These are phyloP conservation scores for Cicer cuneatum DNA, from an alignment of 306 rosid species.

Conservation along the genomic window DNA sequence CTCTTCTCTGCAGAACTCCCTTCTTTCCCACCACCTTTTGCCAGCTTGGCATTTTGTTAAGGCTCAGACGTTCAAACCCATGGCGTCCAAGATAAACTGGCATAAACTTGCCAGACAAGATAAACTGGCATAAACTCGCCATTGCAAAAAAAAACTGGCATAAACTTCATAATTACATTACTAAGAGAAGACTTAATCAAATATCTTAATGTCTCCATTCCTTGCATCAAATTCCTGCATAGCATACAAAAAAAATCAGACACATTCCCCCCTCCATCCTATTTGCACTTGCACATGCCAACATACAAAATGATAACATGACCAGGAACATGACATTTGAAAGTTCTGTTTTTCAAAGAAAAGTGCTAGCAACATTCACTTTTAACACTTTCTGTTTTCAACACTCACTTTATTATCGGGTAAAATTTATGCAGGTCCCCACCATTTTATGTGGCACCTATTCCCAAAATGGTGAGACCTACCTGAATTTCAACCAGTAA, in stretches of 20 bases:
- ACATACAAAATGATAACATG: slow-evolving; percentile 3
- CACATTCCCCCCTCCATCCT: not conserved
- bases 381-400: too few species aligned
- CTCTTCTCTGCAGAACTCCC: not conserved
- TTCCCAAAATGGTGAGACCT: too few species aligned
- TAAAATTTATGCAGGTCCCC: too few species aligned
- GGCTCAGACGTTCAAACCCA: not conserved
- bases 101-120: not conserved
- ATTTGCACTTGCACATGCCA: slow-evolving; percentile 9
- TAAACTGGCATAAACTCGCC: not conserved
- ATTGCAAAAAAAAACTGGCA: not conserved
- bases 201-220: not conserved
- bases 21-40: not conserved
- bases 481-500: too few species aligned
- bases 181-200: slow-evolving; percentile 12
- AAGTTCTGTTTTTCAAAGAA: not conserved
- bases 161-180: slow-evolving; percentile 17
- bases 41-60: not conserved
- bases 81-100: not conserved
- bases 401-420: too few species aligned
- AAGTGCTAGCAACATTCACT: too few species aligned
- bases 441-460: too few species aligned
- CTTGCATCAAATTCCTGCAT: slow-evolving; percentile 5
- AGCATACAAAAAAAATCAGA: not conserved
- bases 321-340: not conserved